A percentile compares a stretch with the other conserved stretches of the same genome.
phyloP scores from a whole-genome alignment of 2,329 filamentous ascomycete species.

The Myrmaecium sp. region DNA sequence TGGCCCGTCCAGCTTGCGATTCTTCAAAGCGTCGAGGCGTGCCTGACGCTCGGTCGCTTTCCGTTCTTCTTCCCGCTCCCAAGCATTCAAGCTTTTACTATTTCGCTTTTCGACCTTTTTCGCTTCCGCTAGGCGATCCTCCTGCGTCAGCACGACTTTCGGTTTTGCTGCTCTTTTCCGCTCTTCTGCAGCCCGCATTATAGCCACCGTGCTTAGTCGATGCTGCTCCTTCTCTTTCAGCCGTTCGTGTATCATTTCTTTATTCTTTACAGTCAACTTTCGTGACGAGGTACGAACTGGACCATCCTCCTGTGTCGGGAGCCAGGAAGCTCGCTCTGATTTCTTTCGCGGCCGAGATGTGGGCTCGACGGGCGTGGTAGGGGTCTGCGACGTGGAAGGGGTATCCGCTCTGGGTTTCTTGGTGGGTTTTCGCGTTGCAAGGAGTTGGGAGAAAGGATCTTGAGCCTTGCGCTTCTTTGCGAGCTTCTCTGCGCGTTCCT shows the following conservation, averaged over 20 bases:
- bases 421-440: slow-evolving; percentile 23
- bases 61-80: slow-evolving; percentile 85
- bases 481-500: slow-evolving; percentile 47
- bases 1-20: slow-evolving; percentile 70
- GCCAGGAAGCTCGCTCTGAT: slow-evolving; percentile 53
- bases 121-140: slow-evolving; percentile 66
- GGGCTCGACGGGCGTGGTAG: slow-evolving; percentile 25
- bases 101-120: slow-evolving; percentile 73
- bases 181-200: slow-evolving; percentile 44
- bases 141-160: slow-evolving; percentile 73
- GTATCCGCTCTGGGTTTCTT: slow-evolving; percentile 18
- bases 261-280: slow-evolving; percentile 44
- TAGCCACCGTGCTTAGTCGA: slow-evolving; percentile 50
- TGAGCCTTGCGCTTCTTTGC: slow-evolving; percentile 60
- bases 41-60: slow-evolving; percentile 69
- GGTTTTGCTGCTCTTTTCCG: slow-evolving; percentile 57
- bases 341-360: slow-evolving; percentile 45
- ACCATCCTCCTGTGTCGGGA: slow-evolving; percentile 45
- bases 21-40: slow-evolving; percentile 74
- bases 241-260: slow-evolving; percentile 43
- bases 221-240: slow-evolving; percentile 57
- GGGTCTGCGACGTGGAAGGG: slow-evolving; percentile 20
- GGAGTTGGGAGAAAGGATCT: slow-evolving; percentile 19
- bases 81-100: slow-evolving; percentile 75
- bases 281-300: slow-evolving; percentile 45